These are phyloP conservation scores for Borovskyia barvae DNA, from an alignment of 208 protist genomes.

Conservation along the genomic window DNA sequence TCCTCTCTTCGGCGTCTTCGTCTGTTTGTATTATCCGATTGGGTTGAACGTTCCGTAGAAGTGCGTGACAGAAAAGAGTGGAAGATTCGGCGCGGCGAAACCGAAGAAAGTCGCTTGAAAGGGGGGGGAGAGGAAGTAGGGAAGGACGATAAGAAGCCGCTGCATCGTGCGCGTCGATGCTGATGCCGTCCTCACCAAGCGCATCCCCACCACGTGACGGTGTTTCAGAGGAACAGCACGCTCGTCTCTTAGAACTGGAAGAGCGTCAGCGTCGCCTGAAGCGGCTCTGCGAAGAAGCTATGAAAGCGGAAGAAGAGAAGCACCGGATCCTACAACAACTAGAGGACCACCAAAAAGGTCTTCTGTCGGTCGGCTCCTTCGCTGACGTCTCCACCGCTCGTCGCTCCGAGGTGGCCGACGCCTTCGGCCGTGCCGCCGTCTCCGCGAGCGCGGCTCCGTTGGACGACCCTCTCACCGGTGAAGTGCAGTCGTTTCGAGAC, in stretches of 20 bases:
- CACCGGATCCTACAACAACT: constrained; percentile 33
- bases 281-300: constrained; percentile 58
- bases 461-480: constrained; percentile 62
- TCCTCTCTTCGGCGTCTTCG: neutral
- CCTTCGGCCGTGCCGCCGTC: neutral
- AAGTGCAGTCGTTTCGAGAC: constrained; percentile 71
- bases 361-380: constrained; percentile 10
- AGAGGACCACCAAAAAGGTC: constrained; percentile 13
- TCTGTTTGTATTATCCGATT: no score
- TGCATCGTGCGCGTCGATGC: neutral
- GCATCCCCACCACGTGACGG: constrained; percentile 6
- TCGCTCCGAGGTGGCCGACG: neutral
- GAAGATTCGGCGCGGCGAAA: no score
- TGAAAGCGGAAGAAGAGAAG: constrained; percentile 48
- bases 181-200: constrained; percentile 1
- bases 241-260: constrained; percentile 58
- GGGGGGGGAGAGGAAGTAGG: no score
- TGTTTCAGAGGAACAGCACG: constrained; percentile 19
- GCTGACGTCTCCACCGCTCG: neutral
- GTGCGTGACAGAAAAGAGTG: no score
- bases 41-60: no score
- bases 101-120: no score
- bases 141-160: no score
- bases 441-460: constrained; percentile 1
- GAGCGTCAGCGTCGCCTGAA: constrained; percentile 53